A percentile compares a stretch with the other conserved stretches of the same genome.
phyloP scores from a whole-genome alignment of 2,329 filamentous ascomycete genomes.

The Xylaria sp. region DNA sequence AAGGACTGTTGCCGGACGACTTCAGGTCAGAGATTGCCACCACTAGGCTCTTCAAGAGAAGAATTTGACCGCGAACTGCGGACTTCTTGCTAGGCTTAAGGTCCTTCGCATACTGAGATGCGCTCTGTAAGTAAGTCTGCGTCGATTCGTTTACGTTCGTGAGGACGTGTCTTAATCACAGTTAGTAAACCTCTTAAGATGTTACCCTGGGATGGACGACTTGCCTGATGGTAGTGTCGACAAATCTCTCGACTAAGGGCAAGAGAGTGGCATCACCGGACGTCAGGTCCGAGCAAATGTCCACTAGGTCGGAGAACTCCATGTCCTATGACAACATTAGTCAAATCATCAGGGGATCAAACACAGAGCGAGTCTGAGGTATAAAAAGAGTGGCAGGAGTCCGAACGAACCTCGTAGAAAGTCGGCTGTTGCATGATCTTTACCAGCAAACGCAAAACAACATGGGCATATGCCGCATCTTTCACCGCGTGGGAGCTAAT shows the following conservation, averaged over 20 bases:
- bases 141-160: conserved; percentile 24
- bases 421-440: conserved; percentile 31
- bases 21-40: conserved; percentile 19
- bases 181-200: conserved; percentile 15
- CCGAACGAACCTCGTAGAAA: conserved; percentile 29
- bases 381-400: neutral
- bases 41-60: conserved; percentile 26
- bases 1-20: conserved; percentile 12
- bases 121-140: conserved; percentile 23
- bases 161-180: conserved; percentile 25
- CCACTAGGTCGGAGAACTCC: conserved; percentile 29
- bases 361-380: neutral
- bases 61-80: conserved; percentile 17
- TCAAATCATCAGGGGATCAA: conserved; percentile 6
- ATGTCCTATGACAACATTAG: conserved; percentile 23
- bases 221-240: conserved; percentile 28
- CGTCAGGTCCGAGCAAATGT: conserved; percentile 22
- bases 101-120: conserved; percentile 23
- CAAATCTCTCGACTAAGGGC: conserved; percentile 25
- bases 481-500: conserved; percentile 21
- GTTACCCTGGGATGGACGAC: neutral
- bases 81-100: conserved; percentile 15
- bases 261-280: conserved; percentile 14
- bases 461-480: conserved; percentile 21
- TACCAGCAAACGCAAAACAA: conserved; percentile 27